These are phyloP conservation scores for Backusella tuberculispora DNA, from an alignment of 192 early-diverging fungal genomes.

Conservation along the genomic window DNA sequence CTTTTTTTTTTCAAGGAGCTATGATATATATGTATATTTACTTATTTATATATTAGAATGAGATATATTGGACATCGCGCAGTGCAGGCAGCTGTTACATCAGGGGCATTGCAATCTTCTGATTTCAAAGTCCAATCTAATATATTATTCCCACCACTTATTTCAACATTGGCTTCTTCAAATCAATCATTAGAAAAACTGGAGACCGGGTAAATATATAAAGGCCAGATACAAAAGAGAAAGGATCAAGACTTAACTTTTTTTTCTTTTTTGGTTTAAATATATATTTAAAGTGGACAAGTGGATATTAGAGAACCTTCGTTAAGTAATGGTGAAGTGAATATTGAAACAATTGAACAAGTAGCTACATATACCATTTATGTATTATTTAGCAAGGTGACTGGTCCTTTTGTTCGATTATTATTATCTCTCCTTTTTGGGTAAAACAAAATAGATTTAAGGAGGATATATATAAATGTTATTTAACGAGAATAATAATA, in stretches of 20 bases:
- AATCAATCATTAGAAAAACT: neutral
- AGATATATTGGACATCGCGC: constrained; percentile 64
- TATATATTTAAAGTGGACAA: neutral
- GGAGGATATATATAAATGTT: neutral
- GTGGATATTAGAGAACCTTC: constrained; percentile 5
- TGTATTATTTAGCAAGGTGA: constrained; percentile 18
- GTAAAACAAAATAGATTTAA: constrained; percentile 9
- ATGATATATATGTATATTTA: neutral
- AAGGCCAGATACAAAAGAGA: neutral
- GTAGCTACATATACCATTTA: constrained; percentile 3
- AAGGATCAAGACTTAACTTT: neutral
- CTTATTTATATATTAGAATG: constrained; percentile 21
- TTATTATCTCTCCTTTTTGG: constrained; percentile 24
- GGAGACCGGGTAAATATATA: neutral
- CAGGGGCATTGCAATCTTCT: constrained; percentile 62
- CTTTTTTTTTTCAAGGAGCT: too few relatives aligned
- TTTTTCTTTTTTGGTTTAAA: neutral
- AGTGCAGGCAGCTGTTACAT: constrained; percentile 62
- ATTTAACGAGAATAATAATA: neutral
- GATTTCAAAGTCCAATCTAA: constrained; percentile 64
- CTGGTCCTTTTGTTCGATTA: constrained; percentile 27
- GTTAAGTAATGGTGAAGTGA: neutral
- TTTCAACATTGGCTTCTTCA: constrained; percentile 26
- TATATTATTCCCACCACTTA: constrained; percentile 61
- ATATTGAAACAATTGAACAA: neutral